A percentile compares a stretch with the other conserved stretches of the same genome.
These are phyloP conservation scores for Caryopteris hybrid DNA, from an alignment of 305 asterid genomes.

Conservation along the genomic window DNA sequence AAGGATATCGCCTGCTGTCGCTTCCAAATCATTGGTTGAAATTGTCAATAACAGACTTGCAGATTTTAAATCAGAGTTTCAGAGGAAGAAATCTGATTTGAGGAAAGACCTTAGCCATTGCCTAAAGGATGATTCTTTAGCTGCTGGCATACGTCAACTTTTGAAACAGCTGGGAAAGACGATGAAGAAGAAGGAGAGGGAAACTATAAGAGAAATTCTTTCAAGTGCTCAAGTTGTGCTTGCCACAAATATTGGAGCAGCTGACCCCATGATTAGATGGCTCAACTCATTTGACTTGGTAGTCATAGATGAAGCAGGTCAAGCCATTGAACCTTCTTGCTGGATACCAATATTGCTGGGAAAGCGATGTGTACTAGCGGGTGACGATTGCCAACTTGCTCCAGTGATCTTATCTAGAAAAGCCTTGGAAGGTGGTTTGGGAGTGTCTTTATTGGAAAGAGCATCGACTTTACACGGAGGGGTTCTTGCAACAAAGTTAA, in stretches of 20 bases:
- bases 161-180: slow-evolving; percentile 88
- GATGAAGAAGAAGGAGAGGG: slow-evolving; percentile 93
- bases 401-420: slow-evolving; percentile 92
- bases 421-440: slow-evolving; percentile 92
- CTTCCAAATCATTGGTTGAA: slow-evolving; percentile 82
- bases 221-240: slow-evolving; percentile 86
- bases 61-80: slow-evolving; percentile 68
- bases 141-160: slow-evolving; percentile 98
- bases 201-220: slow-evolving; percentile 77
- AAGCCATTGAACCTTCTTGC: slow-evolving; percentile 96
- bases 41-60: slow-evolving; percentile 73
- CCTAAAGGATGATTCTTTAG: slow-evolving; percentile 90
- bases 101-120: slow-evolving; percentile 87
- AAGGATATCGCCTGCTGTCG: slow-evolving; percentile 74
- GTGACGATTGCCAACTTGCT: slow-evolving; percentile 93
- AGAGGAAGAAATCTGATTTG: slow-evolving; percentile 85
- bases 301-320: slow-evolving; percentile 92
- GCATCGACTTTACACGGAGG: slow-evolving; percentile 71
- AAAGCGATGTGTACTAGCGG: slow-evolving; percentile 92
- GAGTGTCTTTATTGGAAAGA: slow-evolving; percentile 80
- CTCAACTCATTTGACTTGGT: slow-evolving; percentile 80
- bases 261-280: slow-evolving; percentile 86
- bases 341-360: slow-evolving; percentile 97
- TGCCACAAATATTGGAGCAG: slow-evolving; percentile 92
- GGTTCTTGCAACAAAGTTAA: slow-evolving; percentile 61